phyloP scores from a whole-genome alignment of 1,284 basidiomycete genomes.

The Heterobasidion occidentale region DNA sequence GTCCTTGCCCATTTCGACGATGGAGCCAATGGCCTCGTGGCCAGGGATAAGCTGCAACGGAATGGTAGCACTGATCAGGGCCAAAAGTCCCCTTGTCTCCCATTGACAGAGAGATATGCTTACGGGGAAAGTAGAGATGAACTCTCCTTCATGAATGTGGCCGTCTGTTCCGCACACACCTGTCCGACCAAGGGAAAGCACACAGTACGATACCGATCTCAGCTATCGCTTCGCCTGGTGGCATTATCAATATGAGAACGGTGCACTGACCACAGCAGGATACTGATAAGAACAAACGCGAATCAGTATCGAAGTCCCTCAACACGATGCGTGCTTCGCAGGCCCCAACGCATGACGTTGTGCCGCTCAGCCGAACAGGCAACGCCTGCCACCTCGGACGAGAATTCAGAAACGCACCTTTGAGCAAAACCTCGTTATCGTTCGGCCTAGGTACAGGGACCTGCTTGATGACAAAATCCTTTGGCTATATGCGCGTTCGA shows the following conservation, averaged over 20 bases:
- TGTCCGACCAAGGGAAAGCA: constrained; percentile 15
- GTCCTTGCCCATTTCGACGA: constrained; percentile 45
- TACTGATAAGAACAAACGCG: constrained; percentile 22
- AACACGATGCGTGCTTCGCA: not conserved
- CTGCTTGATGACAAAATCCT: constrained; percentile 53
- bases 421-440: constrained; percentile 64
- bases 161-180: constrained; percentile 75
- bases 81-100: not conserved
- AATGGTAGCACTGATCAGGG: not conserved
- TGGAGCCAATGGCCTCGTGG: constrained; percentile 51
- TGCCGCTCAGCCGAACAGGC: not conserved
- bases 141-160: constrained; percentile 75
- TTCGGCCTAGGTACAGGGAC: constrained; percentile 54
- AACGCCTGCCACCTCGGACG: not conserved
- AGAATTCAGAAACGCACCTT: constrained; percentile 33
- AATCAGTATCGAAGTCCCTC: constrained; percentile 2
- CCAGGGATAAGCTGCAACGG: constrained; percentile 41
- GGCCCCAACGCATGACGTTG: not conserved
- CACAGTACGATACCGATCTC: not conserved
- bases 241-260: not conserved
- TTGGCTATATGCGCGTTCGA: constrained; percentile 33
- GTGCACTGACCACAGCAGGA: constrained; percentile 35
- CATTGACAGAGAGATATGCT: not conserved
- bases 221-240: too few relatives aligned
- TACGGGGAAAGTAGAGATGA: constrained; percentile 70